These are phyloP conservation scores for Pestalotiopsis sp. DNA, from an alignment of 2,329 filamentous ascomycete species.

Conservation along the genomic window DNA sequence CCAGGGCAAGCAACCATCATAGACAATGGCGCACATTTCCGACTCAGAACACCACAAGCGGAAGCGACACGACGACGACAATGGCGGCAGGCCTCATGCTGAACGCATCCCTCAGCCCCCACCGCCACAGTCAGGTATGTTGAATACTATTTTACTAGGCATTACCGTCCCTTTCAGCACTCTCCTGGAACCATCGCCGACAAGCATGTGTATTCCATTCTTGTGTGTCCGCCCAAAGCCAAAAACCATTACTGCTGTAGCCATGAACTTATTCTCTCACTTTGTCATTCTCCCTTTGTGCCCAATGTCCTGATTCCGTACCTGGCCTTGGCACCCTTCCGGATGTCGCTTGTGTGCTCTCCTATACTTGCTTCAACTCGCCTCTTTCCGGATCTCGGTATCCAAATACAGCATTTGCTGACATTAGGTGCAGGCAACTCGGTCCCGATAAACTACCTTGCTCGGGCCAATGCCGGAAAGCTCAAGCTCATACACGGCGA, in stretches of 20 bases:
- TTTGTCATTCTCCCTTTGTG: background rate
- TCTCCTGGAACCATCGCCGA: background rate
- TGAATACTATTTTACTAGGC: background rate
- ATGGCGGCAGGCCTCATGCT: slow-evolving; percentile 38
- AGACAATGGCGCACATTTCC: slow-evolving; percentile 43
- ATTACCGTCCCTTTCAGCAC: background rate
- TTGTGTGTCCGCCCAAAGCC: background rate
- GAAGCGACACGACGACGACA: slow-evolving; percentile 48
- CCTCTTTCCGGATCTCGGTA: slow-evolving; percentile 9
- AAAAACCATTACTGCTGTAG: background rate
- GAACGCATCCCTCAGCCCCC: slow-evolving; percentile 47
- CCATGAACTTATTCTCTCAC: background rate
- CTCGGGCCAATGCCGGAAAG: slow-evolving; percentile 44
- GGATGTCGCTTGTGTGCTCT: background rate
- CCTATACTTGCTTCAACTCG: slow-evolving; percentile 1
- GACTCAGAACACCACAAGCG: slow-evolving; percentile 45
- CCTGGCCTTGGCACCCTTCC: background rate
- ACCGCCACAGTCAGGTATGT: slow-evolving; percentile 49
- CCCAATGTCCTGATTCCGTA: background rate
- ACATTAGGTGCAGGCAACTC: slow-evolving; percentile 31
- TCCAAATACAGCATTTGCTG: slow-evolving; percentile 14
- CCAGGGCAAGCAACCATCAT: background rate
- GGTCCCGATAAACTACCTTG: slow-evolving; percentile 56
- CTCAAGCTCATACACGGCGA: slow-evolving; percentile 57
- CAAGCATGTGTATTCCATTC: background rate